These are phyloP conservation scores for Hawksworthiomyces lignivorus DNA, from an alignment of 2,329 filamentous ascomycete genomes.

Conservation along the genomic window DNA sequence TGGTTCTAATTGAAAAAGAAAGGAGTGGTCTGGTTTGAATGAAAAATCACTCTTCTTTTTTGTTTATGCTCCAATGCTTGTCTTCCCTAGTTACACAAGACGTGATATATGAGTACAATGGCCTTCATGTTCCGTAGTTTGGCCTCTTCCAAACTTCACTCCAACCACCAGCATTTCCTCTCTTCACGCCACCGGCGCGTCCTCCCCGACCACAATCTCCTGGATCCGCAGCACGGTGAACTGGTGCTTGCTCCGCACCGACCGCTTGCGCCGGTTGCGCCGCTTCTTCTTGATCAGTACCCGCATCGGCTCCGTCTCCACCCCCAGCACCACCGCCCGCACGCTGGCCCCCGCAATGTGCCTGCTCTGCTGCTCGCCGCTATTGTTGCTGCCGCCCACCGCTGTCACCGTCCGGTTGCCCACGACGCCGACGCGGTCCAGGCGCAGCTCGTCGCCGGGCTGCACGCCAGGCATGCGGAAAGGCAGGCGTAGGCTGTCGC, in stretches of 20 bases:
- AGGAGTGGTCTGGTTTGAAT: too few species aligned
- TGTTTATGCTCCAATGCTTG: not conserved
- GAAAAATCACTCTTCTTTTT: too few species aligned
- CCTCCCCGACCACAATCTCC: too few species aligned
- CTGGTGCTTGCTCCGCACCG: slow-evolving; percentile 80
- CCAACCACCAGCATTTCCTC: slow-evolving; percentile 34
- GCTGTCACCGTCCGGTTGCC: slow-evolving; percentile 53
- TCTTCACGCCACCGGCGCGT: not conserved
- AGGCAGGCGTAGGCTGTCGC: slow-evolving; percentile 68
- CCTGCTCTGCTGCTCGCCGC: not conserved
- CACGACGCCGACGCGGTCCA: slow-evolving; percentile 76
- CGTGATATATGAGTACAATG: too few species aligned
- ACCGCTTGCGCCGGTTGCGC: slow-evolving; percentile 64
- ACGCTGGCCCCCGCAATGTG: slow-evolving; percentile 12
- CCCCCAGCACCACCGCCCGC: slow-evolving; percentile 67
- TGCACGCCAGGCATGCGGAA: slow-evolving; percentile 69
- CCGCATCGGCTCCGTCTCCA: slow-evolving; percentile 72
- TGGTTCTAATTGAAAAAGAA: not conserved
- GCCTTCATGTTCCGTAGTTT: too few species aligned
- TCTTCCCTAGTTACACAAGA: too few species aligned
- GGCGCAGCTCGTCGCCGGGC: slow-evolving; percentile 76
- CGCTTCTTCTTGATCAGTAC: slow-evolving; percentile 75
- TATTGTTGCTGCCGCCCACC: not conserved
- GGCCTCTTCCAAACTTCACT: too few species aligned
- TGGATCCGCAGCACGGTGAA: slow-evolving; percentile 82